A percentile compares a stretch with the other conserved stretches of the same genome.
These are phyloP conservation scores for Trametes pubescens DNA, from an alignment of 1,284 basidiomycete genomes.

Conservation along the genomic window DNA sequence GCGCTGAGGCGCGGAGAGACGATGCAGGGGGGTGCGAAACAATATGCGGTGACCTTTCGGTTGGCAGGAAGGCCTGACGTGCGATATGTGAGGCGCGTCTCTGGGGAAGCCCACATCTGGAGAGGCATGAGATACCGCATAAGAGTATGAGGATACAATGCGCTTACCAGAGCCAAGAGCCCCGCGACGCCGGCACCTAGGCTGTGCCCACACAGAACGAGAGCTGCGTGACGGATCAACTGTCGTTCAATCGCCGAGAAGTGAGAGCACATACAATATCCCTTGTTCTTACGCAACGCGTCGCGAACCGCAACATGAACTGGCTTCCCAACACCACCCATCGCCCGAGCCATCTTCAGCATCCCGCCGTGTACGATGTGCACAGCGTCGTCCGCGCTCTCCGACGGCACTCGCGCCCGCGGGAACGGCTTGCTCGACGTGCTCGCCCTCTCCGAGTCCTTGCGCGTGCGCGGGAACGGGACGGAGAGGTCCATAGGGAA, in stretches of 20 bases:
- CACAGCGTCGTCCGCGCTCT: slow-evolving; percentile 36
- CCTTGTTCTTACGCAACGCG: slow-evolving; percentile 71
- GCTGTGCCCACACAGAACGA: slow-evolving; percentile 86
- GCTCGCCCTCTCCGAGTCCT: slow-evolving; percentile 14
- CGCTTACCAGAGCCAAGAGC: slow-evolving; percentile 73
- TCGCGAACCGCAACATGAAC: slow-evolving; percentile 79
- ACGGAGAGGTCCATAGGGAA: slow-evolving; percentile 43
- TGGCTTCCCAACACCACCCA: slow-evolving; percentile 80
- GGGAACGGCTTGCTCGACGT: slow-evolving; percentile 17
- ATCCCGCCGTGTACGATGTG: slow-evolving; percentile 83
- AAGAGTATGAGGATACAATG: neutral
- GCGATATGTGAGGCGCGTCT: slow-evolving; percentile 74
- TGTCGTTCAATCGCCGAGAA: neutral
- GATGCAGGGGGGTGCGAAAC: slow-evolving; percentile 82
- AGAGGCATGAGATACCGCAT: neutral
- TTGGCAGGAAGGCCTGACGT: slow-evolving; percentile 76
- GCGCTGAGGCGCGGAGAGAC: slow-evolving; percentile 27
- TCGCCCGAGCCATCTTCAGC: slow-evolving; percentile 78
- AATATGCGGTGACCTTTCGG: slow-evolving; percentile 76
- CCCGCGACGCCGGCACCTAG: slow-evolving; percentile 88
- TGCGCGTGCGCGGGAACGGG: slow-evolving; percentile 29
- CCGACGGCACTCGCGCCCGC: slow-evolving; percentile 17
- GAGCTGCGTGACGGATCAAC: slow-evolving; percentile 51
- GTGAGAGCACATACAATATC: slow-evolving; percentile 60
- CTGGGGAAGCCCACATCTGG: slow-evolving; percentile 87